phyloP scores from a whole-genome alignment of 371 early-diverging fungal genomes.

The Apophysomyces ossiformis region DNA sequence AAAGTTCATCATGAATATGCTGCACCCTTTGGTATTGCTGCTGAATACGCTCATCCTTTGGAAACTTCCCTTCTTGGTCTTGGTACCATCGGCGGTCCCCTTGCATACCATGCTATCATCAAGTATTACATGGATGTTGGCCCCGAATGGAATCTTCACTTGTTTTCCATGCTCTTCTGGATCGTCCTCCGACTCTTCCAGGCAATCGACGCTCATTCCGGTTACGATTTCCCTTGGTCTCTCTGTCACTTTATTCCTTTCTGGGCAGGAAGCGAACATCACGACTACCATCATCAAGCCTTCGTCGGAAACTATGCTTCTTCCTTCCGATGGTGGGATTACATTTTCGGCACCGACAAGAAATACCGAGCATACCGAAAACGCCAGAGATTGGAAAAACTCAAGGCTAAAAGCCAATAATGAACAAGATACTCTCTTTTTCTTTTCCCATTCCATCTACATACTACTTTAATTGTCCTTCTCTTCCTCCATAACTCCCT shows the following conservation, averaged over 20 bases:
- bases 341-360: conserved; percentile 77
- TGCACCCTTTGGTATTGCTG: conserved; percentile 88
- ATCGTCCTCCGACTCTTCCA: conserved; percentile 77
- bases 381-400: conserved; percentile 38
- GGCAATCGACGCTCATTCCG: conserved; percentile 92
- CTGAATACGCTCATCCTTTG: conserved; percentile 87
- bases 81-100: conserved; percentile 78
- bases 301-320: conserved; percentile 84
- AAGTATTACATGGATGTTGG: conserved; percentile 20
- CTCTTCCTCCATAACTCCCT: background rate
- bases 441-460: background rate
- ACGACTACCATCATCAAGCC: conserved; percentile 85
- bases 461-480: conserved; percentile 4
- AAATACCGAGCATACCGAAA: conserved; percentile 74
- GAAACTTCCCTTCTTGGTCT: conserved; percentile 80
- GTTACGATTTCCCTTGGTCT: conserved; percentile 95
- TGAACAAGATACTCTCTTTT: background rate
- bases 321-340: conserved; percentile 87
- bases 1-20: conserved; percentile 94
- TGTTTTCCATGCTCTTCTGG: conserved; percentile 83
- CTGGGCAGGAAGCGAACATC: conserved; percentile 84
- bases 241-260: conserved; percentile 78
- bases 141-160: conserved; percentile 68
- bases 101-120: conserved; percentile 47
- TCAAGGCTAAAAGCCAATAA: conserved; percentile 22